phyloP scores from a whole-genome alignment of 2,329 filamentous ascomycete genomes.

The Stachybotrys echinatus region DNA sequence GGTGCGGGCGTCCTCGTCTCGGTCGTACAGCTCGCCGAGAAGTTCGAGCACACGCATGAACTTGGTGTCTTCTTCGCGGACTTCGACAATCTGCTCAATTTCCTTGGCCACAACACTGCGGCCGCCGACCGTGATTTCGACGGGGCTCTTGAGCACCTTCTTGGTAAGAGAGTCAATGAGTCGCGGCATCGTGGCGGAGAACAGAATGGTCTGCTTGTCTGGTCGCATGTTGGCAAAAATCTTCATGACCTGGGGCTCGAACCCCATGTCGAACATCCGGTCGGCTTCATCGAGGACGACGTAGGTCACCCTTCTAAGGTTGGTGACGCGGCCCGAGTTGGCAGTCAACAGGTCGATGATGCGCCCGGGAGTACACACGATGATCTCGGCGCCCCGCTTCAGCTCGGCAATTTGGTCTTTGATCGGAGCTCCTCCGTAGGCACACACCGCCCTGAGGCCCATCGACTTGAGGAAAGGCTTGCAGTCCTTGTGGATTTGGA shows the following conservation, averaged over 20 bases:
- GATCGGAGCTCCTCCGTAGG: constrained; percentile 92
- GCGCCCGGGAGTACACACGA: constrained; percentile 90
- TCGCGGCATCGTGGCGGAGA: constrained; percentile 92
- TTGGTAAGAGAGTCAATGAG: constrained; percentile 89
- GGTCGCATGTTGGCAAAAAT: constrained; percentile 89
- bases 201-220: constrained; percentile 88
- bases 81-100: constrained; percentile 91
- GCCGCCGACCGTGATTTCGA: constrained; percentile 90
- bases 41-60: constrained; percentile 80
- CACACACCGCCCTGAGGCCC: constrained; percentile 80
- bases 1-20: constrained; percentile 83
- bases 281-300: constrained; percentile 96
- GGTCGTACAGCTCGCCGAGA: constrained; percentile 78
- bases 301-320: constrained; percentile 83
- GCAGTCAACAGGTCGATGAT: constrained; percentile 93
- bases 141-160: constrained; percentile 77
- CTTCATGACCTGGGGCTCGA: constrained; percentile 96
- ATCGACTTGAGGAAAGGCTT: constrained; percentile 90
- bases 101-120: constrained; percentile 80
- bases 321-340: constrained; percentile 91
- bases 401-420: constrained; percentile 96
- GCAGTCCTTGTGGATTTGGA: constrained; percentile 90
- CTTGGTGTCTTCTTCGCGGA: constrained; percentile 76
- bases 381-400: constrained; percentile 90
- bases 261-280: constrained; percentile 99